Conservation (phyloP, 768 basidiomycete species). For the Hygrophorus russula region DNA sequence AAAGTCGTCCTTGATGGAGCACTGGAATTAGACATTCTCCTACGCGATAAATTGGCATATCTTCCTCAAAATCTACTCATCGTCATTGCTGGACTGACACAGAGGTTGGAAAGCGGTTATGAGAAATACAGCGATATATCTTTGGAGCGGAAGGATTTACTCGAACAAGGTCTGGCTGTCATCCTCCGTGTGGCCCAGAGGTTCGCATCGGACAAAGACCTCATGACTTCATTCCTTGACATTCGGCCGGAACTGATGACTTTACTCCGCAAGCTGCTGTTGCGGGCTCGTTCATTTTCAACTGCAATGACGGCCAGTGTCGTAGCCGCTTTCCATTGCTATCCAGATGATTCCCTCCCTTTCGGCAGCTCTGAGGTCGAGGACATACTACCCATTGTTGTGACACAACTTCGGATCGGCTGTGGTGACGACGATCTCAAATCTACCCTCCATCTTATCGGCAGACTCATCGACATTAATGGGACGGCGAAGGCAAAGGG, state of each 20-base stretch:
- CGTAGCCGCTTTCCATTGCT: conserved; percentile 1
- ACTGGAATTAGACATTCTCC: neutral
- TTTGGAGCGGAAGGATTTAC: neutral
- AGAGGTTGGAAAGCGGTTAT: neutral
- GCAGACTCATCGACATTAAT: conserved; percentile 2
- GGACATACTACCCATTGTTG: neutral
- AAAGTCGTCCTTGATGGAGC: neutral
- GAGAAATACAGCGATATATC: neutral
- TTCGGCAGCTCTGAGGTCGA: neutral
- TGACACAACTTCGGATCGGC: neutral
- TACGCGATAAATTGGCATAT: conserved; percentile 1
- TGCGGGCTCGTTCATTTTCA: neutral
- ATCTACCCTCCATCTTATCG: conserved; percentile 1
- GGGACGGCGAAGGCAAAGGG: neutral
- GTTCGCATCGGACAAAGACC: neutral
- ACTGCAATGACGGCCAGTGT: neutral
- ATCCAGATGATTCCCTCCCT: conserved; percentile 2
- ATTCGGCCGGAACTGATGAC: conserved; percentile 1
- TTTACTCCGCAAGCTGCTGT: neutral
- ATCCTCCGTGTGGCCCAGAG: neutral
- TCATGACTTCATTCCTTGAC: neutral
- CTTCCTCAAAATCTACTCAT: conserved; percentile 2
- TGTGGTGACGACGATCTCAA: neutral
- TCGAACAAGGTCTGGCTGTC: neutral
- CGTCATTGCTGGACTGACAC: neutral